phyloP scores from a whole-genome alignment of 345 rosid genomes.

The Arabidopsis suecica region DNA sequence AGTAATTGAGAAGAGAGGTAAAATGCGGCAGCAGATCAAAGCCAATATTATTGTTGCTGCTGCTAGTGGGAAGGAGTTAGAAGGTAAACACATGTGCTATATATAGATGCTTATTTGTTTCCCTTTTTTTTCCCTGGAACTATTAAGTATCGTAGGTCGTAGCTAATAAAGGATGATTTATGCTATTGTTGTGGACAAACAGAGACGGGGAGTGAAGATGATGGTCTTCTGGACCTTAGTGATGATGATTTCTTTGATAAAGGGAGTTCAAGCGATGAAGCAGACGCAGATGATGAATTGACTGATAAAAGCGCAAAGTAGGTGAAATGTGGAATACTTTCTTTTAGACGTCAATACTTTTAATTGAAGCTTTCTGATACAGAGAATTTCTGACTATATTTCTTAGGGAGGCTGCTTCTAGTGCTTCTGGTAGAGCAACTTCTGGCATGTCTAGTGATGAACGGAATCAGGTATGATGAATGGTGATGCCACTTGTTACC shows the following conservation, averaged over 20 bases:
- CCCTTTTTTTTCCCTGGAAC: not conserved
- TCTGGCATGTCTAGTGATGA: conserved; percentile 99
- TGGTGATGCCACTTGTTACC: not conserved
- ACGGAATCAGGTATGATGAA: conserved; percentile 75
- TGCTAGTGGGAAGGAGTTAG: conserved; percentile 96
- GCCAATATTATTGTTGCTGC: conserved; percentile 92
- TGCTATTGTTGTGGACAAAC: conserved; percentile 30
- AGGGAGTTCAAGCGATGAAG: conserved; percentile 98
- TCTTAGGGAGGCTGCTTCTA: conserved; percentile 94
- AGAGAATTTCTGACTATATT: conserved; percentile 4
- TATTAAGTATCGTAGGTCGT: not conserved
- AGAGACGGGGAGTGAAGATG: conserved; percentile 99
- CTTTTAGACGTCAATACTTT: not conserved
- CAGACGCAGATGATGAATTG: conserved; percentile 98
- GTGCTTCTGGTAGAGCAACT: conserved; percentile 87
- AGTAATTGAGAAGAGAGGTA: conserved; percentile 75
- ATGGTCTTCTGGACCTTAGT: conserved; percentile 89
- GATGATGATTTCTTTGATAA: conserved; percentile 92
- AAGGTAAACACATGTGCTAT: conserved; percentile 60
- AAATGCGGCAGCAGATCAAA: conserved; percentile 92
- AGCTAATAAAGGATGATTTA: conserved; percentile 7
- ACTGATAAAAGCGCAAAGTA: conserved; percentile 96
- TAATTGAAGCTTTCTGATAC: not conserved
- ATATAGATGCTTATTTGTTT: not conserved
- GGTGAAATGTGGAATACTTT: not conserved